Conservation (phyloP, 345 rosid species). For the Arabidopsis suecica region DNA sequence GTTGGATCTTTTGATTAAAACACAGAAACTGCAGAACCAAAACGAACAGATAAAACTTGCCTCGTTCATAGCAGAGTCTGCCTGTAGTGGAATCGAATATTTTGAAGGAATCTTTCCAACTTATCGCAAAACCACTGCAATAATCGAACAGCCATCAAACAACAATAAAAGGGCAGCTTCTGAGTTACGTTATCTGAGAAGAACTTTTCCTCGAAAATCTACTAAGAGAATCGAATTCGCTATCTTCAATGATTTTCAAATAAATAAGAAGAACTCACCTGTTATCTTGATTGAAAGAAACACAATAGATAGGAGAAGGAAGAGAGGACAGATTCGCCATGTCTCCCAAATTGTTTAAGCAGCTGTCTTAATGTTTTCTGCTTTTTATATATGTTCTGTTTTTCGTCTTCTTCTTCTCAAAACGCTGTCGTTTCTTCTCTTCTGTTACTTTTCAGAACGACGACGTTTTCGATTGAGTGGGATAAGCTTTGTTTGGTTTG, state of each 20-base stretch:
- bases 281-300: conserved; percentile 90
- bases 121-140: conserved; percentile 73
- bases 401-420: background rate
- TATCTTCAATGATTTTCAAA: conserved; percentile 1
- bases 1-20: background rate
- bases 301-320: conserved; percentile 61
- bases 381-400: conserved; percentile 22
- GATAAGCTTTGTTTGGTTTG: background rate
- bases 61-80: conserved; percentile 84
- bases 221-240: conserved; percentile 9
- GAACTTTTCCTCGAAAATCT: background rate
- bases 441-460: background rate
- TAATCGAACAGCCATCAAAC: background rate
- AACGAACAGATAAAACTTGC: conserved; percentile 39
- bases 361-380: background rate
- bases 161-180: conserved; percentile 30
- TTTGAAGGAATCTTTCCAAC: conserved; percentile 76
- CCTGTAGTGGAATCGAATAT: conserved; percentile 80
- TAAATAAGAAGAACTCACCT: conserved; percentile 44
- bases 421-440: conserved; percentile 19
- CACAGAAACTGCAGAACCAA: conserved; percentile 20
- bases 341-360: conserved; percentile 21
- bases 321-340: conserved; percentile 67
- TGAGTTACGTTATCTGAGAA: conserved; percentile 30
- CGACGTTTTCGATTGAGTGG: background rate